A percentile compares a stretch with the other conserved stretches of the same genome.
Evolutionary conservation across 2,329 filamentous ascomycete species (phyloP).

Genomic region (Penicillium janthinellum): DNA sequence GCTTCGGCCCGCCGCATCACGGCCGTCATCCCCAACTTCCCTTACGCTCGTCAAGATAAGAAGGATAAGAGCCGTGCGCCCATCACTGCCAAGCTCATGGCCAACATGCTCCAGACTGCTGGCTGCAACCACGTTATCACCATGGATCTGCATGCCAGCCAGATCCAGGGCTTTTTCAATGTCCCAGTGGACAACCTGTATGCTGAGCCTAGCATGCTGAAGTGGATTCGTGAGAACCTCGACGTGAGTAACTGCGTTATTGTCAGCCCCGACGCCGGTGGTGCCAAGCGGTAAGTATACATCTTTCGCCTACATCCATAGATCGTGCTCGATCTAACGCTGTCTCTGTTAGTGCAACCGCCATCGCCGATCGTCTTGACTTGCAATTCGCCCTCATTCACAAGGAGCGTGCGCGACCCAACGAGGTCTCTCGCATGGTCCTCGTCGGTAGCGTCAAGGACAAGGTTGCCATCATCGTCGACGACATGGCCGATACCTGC

Average conservation of each 20-base stretch:
- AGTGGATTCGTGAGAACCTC: slow-evolving; percentile 88
- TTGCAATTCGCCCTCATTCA: slow-evolving; percentile 92
- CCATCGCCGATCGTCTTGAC: slow-evolving; percentile 88
- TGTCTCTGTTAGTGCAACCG: slow-evolving; percentile 65
- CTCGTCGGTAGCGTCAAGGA: slow-evolving; percentile 92
- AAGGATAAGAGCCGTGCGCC: slow-evolving; percentile 96
- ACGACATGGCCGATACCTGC: slow-evolving; percentile 97
- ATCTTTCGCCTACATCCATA: not conserved
- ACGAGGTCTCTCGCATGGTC: slow-evolving; percentile 90
- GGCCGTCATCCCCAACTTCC: slow-evolving; percentile 93
- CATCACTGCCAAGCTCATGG: slow-evolving; percentile 92
- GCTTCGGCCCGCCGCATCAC: slow-evolving; percentile 88
- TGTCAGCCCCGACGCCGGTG: slow-evolving; percentile 91
- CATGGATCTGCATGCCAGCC: slow-evolving; percentile 91
- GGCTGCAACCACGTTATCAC: slow-evolving; percentile 93
- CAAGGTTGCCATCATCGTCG: slow-evolving; percentile 92
- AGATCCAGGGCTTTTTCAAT: slow-evolving; percentile 97
- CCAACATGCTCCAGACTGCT: slow-evolving; percentile 95
- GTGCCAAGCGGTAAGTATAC: slow-evolving; percentile 73
- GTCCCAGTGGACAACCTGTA: slow-evolving; percentile 80
- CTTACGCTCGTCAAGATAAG: slow-evolving; percentile 95
- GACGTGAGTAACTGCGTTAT: slow-evolving; percentile 83
- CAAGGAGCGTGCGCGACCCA: slow-evolving; percentile 90
- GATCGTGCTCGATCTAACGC: slow-evolving; percentile 4
- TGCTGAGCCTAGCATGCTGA: slow-evolving; percentile 86